Evolutionary conservation across 352 stramenopile genomes (phyloP).

Genomic region (Aphanomyces cochlioides): DNA sequence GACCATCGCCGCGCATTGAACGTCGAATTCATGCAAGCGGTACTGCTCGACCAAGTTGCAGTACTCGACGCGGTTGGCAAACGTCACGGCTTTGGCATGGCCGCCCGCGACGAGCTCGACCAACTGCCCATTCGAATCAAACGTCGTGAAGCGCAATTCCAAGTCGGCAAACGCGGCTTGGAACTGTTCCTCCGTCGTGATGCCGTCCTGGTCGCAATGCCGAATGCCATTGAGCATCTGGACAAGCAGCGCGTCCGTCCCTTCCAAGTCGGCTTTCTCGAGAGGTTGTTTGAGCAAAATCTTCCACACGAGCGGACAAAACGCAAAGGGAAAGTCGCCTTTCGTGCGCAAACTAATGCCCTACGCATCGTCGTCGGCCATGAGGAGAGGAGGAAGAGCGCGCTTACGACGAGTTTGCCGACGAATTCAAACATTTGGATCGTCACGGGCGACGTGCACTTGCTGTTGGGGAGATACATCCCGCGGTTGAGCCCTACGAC

Average conservation of each 20-base stretch:
- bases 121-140: conserved; percentile 77
- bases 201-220: conserved; percentile 76
- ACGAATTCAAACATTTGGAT: conserved; percentile 94
- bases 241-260: conserved; percentile 85
- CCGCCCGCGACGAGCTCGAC: conserved; percentile 81
- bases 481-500: conserved; percentile 48
- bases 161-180: conserved; percentile 63
- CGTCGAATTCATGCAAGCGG: conserved; percentile 68
- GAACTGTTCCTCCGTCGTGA: conserved; percentile 76
- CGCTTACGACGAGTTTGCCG: conserved; percentile 77
- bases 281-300: conserved; percentile 80
- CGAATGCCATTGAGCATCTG: conserved; percentile 86
- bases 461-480: conserved; percentile 87
- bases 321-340: conserved; percentile 89
- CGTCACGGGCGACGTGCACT: conserved; percentile 81
- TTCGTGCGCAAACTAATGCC: conserved; percentile 91
- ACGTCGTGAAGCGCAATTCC: conserved; percentile 75
- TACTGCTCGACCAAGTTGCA: conserved; percentile 73
- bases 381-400: no score
- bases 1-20: conserved; percentile 70
- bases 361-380: not conserved
- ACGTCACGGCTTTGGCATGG: conserved; percentile 60
- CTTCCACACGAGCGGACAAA: conserved; percentile 93
- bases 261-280: conserved; percentile 77
- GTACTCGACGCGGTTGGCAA: conserved; percentile 83